phyloP scores from a whole-genome alignment of 192 early-diverging fungal genomes.

The Pilaira anomala region DNA sequence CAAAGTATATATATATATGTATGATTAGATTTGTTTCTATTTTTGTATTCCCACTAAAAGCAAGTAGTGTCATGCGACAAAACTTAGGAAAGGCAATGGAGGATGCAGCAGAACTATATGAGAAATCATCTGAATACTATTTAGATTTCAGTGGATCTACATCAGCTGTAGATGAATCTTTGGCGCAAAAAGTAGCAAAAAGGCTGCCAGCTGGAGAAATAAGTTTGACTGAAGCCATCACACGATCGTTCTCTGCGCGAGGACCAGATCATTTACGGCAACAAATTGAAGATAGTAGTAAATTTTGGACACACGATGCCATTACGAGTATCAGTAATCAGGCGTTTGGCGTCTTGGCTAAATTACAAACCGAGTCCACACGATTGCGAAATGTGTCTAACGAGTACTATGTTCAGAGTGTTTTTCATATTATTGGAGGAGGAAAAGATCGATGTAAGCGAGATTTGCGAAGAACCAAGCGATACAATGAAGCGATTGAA shows the following conservation, averaged over 20 bases:
- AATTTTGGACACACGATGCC: not conserved
- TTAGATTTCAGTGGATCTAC: not conserved
- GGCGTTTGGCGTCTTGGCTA: conserved; percentile 4
- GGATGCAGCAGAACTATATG: conserved; percentile 17
- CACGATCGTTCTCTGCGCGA: conserved; percentile 4
- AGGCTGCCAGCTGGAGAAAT: not conserved
- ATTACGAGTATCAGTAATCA: not conserved
- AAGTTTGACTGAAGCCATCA: not conserved
- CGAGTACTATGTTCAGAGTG: conserved; percentile 8
- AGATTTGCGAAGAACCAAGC: conserved; percentile 10
- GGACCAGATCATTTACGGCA: not conserved
- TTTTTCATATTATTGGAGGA: conserved; percentile 10
- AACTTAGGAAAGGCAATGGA: conserved; percentile 17
- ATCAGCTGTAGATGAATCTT: not conserved
- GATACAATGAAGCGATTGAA: conserved; percentile 15
- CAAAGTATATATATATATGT: not conserved
- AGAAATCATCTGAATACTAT: conserved; percentile 12
- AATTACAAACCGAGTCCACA: conserved; percentile 13
- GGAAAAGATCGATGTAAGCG: not conserved
- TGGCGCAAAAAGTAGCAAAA: not conserved
- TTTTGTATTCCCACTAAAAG: conserved; percentile 19
- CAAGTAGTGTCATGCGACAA: conserved; percentile 5
- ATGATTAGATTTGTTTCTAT: conserved; percentile 6
- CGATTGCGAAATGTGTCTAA: conserved; percentile 14
- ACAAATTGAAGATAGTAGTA: not conserved